Conservation (phyloP, 2,329 filamentous ascomycete genomes). For the Didymosphaeria variabile region DNA sequence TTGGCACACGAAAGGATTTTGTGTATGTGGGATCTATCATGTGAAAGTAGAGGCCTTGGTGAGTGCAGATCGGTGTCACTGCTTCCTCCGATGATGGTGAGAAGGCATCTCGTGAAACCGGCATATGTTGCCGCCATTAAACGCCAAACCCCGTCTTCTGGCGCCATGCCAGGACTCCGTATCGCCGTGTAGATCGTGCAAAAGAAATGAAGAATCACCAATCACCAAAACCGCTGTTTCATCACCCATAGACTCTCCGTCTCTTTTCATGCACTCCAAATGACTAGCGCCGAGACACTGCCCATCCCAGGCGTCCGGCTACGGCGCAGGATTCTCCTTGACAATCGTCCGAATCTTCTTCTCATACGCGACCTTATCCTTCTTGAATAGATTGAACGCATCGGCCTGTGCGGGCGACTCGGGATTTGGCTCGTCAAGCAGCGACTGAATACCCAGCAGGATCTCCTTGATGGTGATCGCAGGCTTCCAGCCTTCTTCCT, state of each 20-base stretch:
- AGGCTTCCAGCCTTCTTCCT: conserved; percentile 98
- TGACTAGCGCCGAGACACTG: neutral
- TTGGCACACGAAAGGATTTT: neutral
- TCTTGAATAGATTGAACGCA: conserved; percentile 96
- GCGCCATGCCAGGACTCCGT: conserved; percentile 6
- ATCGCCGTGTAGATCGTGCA: neutral
- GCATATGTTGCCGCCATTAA: neutral
- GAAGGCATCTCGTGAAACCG: neutral
- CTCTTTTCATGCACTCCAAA: neutral
- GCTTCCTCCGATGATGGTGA: neutral
- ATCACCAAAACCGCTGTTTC: neutral
- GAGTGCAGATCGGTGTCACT: conserved; percentile 9
- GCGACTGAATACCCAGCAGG: conserved; percentile 91
- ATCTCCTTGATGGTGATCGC: conserved; percentile 99
- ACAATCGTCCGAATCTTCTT: conserved; percentile 87
- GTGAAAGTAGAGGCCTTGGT: neutral
- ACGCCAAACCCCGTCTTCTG: conserved; percentile 9
- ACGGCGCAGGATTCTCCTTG: conserved; percentile 85
- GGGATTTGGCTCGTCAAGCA: conserved; percentile 95
- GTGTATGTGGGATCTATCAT: neutral
- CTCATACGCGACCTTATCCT: conserved; percentile 87
- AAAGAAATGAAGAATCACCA: neutral
- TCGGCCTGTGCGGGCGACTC: conserved; percentile 97
- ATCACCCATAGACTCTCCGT: neutral
- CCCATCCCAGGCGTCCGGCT: conserved; percentile 12